phyloP scores from a whole-genome alignment of 2,329 filamentous ascomycete genomes.

The Penicillium sp. region DNA sequence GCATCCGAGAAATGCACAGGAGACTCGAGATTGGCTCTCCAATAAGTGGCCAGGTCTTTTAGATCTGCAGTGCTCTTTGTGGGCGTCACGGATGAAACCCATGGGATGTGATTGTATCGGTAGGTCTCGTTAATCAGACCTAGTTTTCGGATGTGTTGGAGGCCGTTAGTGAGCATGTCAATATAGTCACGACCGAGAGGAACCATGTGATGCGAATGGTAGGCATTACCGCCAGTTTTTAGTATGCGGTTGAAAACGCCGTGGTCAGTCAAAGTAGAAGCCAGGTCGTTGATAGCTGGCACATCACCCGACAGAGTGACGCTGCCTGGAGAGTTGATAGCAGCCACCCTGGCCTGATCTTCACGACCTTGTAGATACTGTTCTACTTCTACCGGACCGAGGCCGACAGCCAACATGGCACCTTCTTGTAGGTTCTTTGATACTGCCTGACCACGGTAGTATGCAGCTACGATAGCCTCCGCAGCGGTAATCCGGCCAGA shows the following conservation, averaged over 20 bases:
- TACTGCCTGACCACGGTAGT: constrained; percentile 16
- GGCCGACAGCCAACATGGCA: constrained; percentile 18
- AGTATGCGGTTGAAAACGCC: constrained; percentile 19
- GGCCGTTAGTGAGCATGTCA: no score
- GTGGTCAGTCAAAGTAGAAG: no score
- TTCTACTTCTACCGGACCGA: constrained; percentile 10
- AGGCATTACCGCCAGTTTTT: constrained; percentile 18
- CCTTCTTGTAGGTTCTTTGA: constrained; percentile 1
- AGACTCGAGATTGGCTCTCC: constrained; percentile 15
- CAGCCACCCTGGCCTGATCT: neutral
- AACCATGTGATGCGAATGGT: constrained; percentile 24
- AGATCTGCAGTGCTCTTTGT: no score
- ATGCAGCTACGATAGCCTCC: constrained; percentile 20
- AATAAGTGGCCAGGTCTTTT: constrained; percentile 5
- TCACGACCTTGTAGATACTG: constrained; percentile 2
- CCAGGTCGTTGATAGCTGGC: constrained; percentile 13
- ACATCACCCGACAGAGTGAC: constrained; percentile 26
- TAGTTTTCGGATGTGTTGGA: no score
- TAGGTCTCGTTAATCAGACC: no score
- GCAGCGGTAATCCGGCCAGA: constrained; percentile 15
- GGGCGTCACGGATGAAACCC: neutral
- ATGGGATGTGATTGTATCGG: neutral
- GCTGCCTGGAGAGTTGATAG: constrained; percentile 24
- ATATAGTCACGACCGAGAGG: neutral
- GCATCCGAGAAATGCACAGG: constrained; percentile 17